Conservation (phyloP, 2,329 filamentous ascomycete genomes). For the Neonectria ditissima region DNA sequence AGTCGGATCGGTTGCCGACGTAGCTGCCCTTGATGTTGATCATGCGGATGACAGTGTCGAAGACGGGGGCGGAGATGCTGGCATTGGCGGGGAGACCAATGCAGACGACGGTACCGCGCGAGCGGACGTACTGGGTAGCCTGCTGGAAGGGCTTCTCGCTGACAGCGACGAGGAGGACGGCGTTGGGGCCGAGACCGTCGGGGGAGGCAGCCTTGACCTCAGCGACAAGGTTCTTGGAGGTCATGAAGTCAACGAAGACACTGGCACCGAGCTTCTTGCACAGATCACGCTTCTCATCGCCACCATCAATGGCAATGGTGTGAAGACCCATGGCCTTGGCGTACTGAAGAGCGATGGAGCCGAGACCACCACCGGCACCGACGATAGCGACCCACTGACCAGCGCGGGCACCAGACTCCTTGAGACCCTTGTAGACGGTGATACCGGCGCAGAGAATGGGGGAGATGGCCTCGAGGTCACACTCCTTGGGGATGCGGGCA, state of each 20-base stretch:
- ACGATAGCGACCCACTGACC: constrained; percentile 87
- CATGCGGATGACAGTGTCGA: constrained; percentile 90
- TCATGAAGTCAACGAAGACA: constrained; percentile 84
- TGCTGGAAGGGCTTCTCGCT: constrained; percentile 96
- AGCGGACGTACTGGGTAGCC: constrained; percentile 87
- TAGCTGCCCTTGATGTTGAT: constrained; percentile 93
- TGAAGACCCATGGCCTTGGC: constrained; percentile 90
- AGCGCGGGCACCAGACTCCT: constrained; percentile 80
- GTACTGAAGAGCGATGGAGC: constrained; percentile 84
- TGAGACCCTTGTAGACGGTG: constrained; percentile 92
- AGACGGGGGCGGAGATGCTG: constrained; percentile 85
- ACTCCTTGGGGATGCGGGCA: constrained; percentile 82
- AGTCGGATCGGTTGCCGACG: constrained; percentile 91
- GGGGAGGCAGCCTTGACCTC: constrained; percentile 85
- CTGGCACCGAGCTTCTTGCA: constrained; percentile 77
- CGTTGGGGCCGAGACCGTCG: constrained; percentile 87
- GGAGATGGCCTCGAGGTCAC: constrained; percentile 79
- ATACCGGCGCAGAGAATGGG: constrained; percentile 88
- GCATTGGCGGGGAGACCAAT: constrained; percentile 89
- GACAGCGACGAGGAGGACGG: constrained; percentile 87
- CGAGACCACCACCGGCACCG: constrained; percentile 86
- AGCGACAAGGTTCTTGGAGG: constrained; percentile 79
- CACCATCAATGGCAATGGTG: constrained; percentile 84
- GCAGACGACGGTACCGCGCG: constrained; percentile 84
- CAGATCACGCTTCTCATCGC: constrained; percentile 82